A percentile compares a stretch with the other conserved stretches of the same genome.
phyloP scores from a whole-genome alignment of 2,329 filamentous ascomycete species.

The Fragosphaeria purpurea region DNA sequence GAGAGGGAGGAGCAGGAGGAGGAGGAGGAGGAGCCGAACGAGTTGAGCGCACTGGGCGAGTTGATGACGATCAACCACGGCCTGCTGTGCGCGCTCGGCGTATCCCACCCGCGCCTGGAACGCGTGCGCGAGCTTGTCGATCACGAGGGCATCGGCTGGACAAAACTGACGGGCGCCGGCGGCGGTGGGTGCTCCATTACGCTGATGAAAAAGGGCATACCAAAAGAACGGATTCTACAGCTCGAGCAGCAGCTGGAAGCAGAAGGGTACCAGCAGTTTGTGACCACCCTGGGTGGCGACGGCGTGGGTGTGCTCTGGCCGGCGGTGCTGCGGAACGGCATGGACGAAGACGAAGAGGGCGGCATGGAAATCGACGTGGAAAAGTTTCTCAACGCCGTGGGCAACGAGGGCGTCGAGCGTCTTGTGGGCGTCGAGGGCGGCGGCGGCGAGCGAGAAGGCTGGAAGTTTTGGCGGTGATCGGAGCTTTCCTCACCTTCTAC shows the following conservation, averaged over 20 bases:
- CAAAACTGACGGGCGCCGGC: conserved; percentile 90
- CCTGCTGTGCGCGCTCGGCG: conserved; percentile 78
- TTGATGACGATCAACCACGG: conserved; percentile 93
- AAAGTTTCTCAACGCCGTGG: conserved; percentile 68
- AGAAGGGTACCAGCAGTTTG: conserved; percentile 74
- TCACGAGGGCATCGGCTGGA: conserved; percentile 85
- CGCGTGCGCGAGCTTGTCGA: conserved; percentile 86
- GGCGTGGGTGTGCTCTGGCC: conserved; percentile 93
- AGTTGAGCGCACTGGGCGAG: conserved; percentile 68
- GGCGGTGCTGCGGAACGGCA: conserved; percentile 76
- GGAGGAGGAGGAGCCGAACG: conserved; percentile 46
- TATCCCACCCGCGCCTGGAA: conserved; percentile 89
- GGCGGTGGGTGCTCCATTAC: conserved; percentile 95
- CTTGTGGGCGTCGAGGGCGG: conserved; percentile 71
- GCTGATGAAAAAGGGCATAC: conserved; percentile 60
- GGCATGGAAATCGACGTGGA: conserved; percentile 91
- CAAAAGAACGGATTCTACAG: conserved; percentile 44
- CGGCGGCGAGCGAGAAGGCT: conserved; percentile 61
- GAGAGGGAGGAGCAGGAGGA: conserved; percentile 30
- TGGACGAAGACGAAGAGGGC: conserved; percentile 65
- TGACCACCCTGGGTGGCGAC: conserved; percentile 84
- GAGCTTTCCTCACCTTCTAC: no score
- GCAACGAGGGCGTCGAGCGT: conserved; percentile 74
- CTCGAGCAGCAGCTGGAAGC: conserved; percentile 56
- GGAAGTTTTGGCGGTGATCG: conserved; percentile 63